A percentile compares a stretch with the other conserved stretches of the same genome.
Evolutionary conservation across 1,284 basidiomycete genomes (phyloP).

Genomic region (Ustilago loliicola): DNA sequence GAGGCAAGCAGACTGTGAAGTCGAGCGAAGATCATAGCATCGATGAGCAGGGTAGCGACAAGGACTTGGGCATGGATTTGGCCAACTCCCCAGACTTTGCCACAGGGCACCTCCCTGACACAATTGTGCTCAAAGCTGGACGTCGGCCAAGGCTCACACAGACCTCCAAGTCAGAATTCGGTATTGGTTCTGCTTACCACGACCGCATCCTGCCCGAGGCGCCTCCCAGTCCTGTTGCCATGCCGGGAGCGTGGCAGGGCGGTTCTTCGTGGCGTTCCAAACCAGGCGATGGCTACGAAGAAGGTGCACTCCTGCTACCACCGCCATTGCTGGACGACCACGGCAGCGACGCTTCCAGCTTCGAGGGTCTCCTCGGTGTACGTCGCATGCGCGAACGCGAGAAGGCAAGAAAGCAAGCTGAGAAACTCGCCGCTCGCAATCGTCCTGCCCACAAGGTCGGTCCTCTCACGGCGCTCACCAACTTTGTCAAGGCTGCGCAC

Average conservation of each 20-base stretch:
- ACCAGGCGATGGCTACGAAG: slow-evolving; percentile 53
- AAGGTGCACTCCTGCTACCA: slow-evolving; percentile 64
- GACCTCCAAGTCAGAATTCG: slow-evolving; percentile 42
- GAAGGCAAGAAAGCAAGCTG: slow-evolving; percentile 53
- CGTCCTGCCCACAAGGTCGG: slow-evolving; percentile 66
- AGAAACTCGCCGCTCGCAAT: slow-evolving; percentile 60
- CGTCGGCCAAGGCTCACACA: slow-evolving; percentile 19
- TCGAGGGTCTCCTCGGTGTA: slow-evolving; percentile 62
- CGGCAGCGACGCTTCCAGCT: slow-evolving; percentile 55
- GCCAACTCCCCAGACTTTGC: neutral
- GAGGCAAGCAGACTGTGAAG: neutral
- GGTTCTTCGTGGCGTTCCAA: slow-evolving; percentile 51
- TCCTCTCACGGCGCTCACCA: slow-evolving; percentile 61
- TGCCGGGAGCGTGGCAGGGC: slow-evolving; percentile 67
- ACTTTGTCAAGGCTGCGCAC: slow-evolving; percentile 68
- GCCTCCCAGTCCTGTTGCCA: slow-evolving; percentile 64
- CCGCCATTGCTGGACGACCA: slow-evolving; percentile 66
- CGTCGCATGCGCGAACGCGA: slow-evolving; percentile 64
- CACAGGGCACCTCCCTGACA: slow-evolving; percentile 15
- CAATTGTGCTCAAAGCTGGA: slow-evolving; percentile 39
- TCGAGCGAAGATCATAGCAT: neutral
- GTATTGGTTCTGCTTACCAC: slow-evolving; percentile 49
- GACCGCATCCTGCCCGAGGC: slow-evolving; percentile 47
- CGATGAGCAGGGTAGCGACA: neutral
- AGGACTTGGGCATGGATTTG: neutral